These are phyloP conservation scores for Gentiana dahurica DNA, from an alignment of 257 asterid species.

Conservation along the genomic window DNA sequence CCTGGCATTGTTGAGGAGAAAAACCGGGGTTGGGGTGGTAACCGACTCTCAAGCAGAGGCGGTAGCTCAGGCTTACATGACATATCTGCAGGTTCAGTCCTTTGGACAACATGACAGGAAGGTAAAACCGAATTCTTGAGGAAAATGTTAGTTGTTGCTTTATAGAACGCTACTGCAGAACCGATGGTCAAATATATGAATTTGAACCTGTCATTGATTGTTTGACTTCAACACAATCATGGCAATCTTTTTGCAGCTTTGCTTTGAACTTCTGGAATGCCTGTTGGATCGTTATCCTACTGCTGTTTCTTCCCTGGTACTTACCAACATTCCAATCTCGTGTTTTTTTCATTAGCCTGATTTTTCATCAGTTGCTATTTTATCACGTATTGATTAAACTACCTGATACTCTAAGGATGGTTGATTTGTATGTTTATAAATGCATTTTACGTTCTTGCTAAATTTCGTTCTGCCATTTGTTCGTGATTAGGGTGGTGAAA, in stretches of 20 bases:
- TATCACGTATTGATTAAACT: not conserved
- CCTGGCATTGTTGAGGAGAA: conserved; percentile 75
- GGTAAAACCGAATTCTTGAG: conserved; percentile 29
- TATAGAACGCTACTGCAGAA: not conserved
- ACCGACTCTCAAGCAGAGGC: conserved; percentile 54
- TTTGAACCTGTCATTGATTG: not conserved
- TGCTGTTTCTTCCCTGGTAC: conserved; percentile 65
- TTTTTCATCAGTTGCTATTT: not conserved
- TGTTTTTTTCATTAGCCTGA: not conserved
- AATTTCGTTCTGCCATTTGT: not conserved
- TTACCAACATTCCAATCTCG: not conserved
- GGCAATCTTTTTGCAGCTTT: conserved; percentile 52
- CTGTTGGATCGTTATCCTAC: conserved; percentile 43
- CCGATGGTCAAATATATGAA: not conserved
- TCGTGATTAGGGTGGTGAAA: conserved; percentile 51
- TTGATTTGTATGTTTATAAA: too few species aligned
- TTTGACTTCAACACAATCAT: not conserved
- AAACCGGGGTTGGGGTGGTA: conserved; percentile 46
- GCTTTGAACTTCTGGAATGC: conserved; percentile 88
- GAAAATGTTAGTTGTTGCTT: not conserved
- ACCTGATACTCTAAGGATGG: too few species aligned
- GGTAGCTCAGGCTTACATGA: conserved; percentile 46
- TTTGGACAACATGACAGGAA: conserved; percentile 83
- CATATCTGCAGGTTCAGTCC: conserved; percentile 69
- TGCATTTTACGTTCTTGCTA: not conserved